Base-by-base conservation (phyloP, 1,284 basidiomycete species). In the Thelephora terrestris region DNA sequence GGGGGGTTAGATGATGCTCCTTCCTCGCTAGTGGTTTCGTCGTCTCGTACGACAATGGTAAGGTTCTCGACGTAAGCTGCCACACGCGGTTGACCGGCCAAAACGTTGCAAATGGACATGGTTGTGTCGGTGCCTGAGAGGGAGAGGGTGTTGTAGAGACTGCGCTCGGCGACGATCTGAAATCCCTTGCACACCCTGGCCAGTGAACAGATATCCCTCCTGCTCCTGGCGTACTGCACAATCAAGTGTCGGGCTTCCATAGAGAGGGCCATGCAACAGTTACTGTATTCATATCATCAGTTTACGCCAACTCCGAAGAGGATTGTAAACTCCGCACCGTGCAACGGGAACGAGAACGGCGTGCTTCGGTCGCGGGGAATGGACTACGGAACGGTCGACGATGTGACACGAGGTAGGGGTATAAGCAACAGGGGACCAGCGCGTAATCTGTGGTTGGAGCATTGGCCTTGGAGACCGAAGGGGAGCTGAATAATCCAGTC, bases 131-230 rank as follows among this genome's bases (percentile, higher is more conserved):
- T 53, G 48, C 70, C 65, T 21, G 62, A 62, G 56, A 79, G 58
- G 50, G 71, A 67, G 17, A 83, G 62, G 1, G 74, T 78, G 53
- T 75, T 78, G 64, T 83, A 83, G 5, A 83, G 63, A 2, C 71
- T 71, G 42, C 66, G 70, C 57, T 83, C 78, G 7, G 77, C 77
- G 38, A 70, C 74, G 24, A 59, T 58, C 51, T 68, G 74, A 55
- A 82, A 80, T 7, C 61, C 59, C 57, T 68, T 75, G 48, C 73
- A 80, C 29, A 81, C 79, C 51, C 70, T 66, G 59, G 74, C 78
- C 29, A 83, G 68, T 14, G 66, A 55, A 50, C 70, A 73, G 44
- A 83, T 67, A 58, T 81, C 79, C 50, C 65, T 58, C 46, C 71
- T 74, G 55, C 60, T 73, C 46, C 62, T 65, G 52, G 78, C 69